phyloP scores from a whole-genome alignment of 306 rosid genomes.

The Rosa lucieae region DNA sequence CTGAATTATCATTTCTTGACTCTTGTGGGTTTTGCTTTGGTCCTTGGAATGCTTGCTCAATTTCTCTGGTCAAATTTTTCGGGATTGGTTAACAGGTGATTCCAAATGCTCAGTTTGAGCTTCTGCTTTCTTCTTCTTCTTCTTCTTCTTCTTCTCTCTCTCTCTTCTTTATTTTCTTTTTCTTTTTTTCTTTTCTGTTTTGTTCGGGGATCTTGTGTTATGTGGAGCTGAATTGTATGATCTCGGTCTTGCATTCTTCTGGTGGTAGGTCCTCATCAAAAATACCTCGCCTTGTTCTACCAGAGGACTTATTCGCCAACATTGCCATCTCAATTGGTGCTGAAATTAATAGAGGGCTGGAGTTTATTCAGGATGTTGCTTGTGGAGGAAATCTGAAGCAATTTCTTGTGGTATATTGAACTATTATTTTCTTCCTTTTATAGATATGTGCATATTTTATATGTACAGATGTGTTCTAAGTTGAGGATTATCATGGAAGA shows the following conservation, averaged over 20 bases:
- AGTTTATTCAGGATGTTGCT: conserved; percentile 75
- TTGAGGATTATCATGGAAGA: not conserved
- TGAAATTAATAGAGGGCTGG: conserved; percentile 67
- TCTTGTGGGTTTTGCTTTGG: conserved; percentile 54
- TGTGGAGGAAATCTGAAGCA: conserved; percentile 78
- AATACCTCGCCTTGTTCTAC: conserved; percentile 73
- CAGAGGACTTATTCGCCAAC: conserved; percentile 55
- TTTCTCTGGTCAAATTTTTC: conserved; percentile 81
- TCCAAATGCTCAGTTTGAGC: conserved; percentile 22
- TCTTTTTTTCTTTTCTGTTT: not conserved
- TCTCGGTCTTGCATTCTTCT: conserved; percentile 21
- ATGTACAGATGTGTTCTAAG: not conserved
- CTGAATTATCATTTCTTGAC: conserved; percentile 76
- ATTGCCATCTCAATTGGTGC: conserved; percentile 52
- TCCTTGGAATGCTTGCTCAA: conserved; percentile 74
- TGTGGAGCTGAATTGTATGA: conserved; percentile 19
- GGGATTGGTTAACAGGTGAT: conserved; percentile 59
- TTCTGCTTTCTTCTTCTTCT: not conserved
- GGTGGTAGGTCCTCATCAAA: conserved; percentile 55
- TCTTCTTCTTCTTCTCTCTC: too few species aligned
- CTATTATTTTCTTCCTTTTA: conserved; percentile 1
- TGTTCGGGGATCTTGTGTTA: not conserved
- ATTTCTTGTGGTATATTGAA: conserved; percentile 54
- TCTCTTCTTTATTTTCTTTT: conserved; percentile 9
- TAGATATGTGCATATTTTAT: not conserved